A percentile compares a stretch with the other conserved stretches of the same genome.
phyloP scores from a whole-genome alignment of 192 early-diverging fungal genomes.

The Rhizophagus clarus region DNA sequence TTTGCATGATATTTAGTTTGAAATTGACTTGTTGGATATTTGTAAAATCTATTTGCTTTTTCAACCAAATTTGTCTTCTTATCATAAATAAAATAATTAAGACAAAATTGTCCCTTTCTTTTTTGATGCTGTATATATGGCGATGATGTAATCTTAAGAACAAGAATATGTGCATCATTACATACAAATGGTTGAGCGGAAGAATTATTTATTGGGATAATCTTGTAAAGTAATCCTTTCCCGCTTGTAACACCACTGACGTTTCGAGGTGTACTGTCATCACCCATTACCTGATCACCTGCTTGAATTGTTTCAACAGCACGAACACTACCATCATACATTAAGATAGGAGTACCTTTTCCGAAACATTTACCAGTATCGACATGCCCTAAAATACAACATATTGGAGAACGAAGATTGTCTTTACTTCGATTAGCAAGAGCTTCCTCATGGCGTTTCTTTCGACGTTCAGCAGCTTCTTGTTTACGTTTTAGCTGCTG shows the following conservation, averaged over 20 bases:
- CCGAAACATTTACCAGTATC: constrained; percentile 69
- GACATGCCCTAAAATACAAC: constrained; percentile 98
- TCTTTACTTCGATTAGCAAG: constrained; percentile 84
- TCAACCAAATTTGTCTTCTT: background rate
- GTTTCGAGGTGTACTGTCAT: constrained; percentile 48
- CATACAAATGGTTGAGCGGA: constrained; percentile 50
- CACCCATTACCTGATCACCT: constrained; percentile 51
- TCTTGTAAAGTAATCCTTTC: constrained; percentile 50
- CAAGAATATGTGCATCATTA: constrained; percentile 56
- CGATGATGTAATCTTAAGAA: constrained; percentile 35
- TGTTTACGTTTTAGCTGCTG: constrained; percentile 57
- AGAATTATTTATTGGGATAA: constrained; percentile 34
- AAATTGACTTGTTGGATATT: background rate
- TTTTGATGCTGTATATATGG: background rate
- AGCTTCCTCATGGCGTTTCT: constrained; percentile 67
- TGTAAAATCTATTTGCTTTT: background rate
- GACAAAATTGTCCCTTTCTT: background rate
- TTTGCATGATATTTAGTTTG: background rate
- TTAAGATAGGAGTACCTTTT: constrained; percentile 47
- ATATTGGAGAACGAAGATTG: constrained; percentile 95
- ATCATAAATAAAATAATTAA: constrained; percentile 3
- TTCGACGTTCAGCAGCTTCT: constrained; percentile 76
- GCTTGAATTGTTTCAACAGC: constrained; percentile 47
- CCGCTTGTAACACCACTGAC: constrained; percentile 49
- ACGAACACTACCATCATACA: constrained; percentile 47